phyloP scores from a whole-genome alignment of 306 rosid species.

The Prunus campanulata region DNA sequence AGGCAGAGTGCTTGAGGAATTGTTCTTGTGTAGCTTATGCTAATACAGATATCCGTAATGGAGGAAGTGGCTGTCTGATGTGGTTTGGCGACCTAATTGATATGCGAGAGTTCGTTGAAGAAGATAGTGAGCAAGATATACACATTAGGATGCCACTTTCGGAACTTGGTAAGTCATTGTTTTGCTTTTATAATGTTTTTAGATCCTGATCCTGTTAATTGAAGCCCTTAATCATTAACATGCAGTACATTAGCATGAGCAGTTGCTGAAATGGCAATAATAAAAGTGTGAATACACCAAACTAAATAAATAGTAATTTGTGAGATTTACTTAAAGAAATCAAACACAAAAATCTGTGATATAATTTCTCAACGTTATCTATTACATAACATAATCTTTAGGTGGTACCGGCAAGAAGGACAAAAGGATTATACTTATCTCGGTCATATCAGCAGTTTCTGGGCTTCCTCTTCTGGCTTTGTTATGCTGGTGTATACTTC shows the following conservation, averaged over 20 bases:
- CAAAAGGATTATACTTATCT: neutral
- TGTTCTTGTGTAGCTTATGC: slow-evolving; percentile 48
- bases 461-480: neutral
- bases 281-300: too few relatives aligned
- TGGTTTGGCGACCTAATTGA: slow-evolving; percentile 42
- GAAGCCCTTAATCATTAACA: too few relatives aligned
- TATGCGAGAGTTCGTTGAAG: slow-evolving; percentile 17
- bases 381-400: neutral
- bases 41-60: slow-evolving; percentile 19
- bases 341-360: too few relatives aligned
- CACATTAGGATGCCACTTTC: slow-evolving; percentile 34
- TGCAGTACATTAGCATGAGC: too few relatives aligned
- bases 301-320: too few relatives aligned
- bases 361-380: too few relatives aligned
- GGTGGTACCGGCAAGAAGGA: neutral
- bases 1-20: slow-evolving; percentile 29
- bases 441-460: neutral
- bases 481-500: neutral
- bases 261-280: too few relatives aligned
- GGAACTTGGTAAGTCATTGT: slow-evolving; percentile 16
- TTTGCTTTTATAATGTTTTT: neutral
- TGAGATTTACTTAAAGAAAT: too few relatives aligned
- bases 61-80: slow-evolving; percentile 33
- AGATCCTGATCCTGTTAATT: neutral
- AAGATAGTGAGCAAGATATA: slow-evolving; percentile 24